Conservation (phyloP, 495 filamentous ascomycete species). For the Rostrohypoxylon terebratum region DNA sequence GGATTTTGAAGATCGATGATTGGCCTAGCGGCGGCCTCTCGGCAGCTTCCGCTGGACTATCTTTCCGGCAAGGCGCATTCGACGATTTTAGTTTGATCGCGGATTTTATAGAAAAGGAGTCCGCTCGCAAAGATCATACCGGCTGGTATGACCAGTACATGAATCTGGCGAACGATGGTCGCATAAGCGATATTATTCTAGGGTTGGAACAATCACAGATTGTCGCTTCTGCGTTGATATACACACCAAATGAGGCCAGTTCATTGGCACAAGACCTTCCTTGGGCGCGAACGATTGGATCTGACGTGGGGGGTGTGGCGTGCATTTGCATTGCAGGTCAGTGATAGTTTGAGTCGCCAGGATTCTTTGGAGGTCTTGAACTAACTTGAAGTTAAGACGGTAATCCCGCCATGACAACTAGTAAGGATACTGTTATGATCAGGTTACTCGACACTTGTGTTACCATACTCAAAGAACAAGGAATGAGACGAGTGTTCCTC, state of each 20-base stretch:
- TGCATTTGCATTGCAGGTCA: conserved; percentile 69
- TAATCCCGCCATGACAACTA: conserved; percentile 50
- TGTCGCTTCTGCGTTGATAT: conserved; percentile 68
- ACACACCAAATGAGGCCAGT: conserved; percentile 63
- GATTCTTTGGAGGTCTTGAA: conserved; percentile 13
- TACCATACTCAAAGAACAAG: conserved; percentile 51
- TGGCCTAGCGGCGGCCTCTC: conserved; percentile 58
- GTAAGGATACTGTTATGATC: conserved; percentile 59
- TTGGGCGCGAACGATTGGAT: conserved; percentile 66
- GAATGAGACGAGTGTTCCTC: conserved; percentile 58
- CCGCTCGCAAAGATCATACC: conserved; percentile 55
- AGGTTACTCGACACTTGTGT: conserved; percentile 60
- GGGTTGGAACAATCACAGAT: conserved; percentile 59
- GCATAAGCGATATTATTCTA: conserved; percentile 63
- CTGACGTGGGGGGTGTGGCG: conserved; percentile 68
- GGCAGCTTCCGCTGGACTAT: conserved; percentile 48
- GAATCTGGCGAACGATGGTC: conserved; percentile 58
- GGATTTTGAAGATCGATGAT: conserved; percentile 65
- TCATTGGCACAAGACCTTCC: conserved; percentile 67
- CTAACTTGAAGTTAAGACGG: conserved; percentile 49
- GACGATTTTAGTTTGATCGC: conserved; percentile 65
- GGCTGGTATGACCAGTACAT: conserved; percentile 69
- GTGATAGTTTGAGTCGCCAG: conserved; percentile 18
- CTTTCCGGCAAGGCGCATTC: conserved; percentile 62
- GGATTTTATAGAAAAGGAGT: conserved; percentile 64